Conservation (phyloP, 805 yeast genomes). For the Ogataea saltuana region DNA sequence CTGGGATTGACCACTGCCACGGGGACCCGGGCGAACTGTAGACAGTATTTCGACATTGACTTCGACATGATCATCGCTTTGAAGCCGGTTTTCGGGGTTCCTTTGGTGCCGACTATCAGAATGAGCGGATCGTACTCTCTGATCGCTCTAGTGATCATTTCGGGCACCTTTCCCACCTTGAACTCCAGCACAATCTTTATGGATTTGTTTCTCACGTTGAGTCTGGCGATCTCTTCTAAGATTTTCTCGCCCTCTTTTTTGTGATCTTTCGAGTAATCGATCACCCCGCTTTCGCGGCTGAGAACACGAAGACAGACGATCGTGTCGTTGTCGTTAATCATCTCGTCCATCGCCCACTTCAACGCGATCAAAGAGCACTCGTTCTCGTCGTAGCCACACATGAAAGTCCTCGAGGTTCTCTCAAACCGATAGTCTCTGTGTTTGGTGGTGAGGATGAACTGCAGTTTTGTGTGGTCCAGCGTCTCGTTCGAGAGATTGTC, state of each 20-base stretch:
- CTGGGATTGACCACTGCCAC: conserved; percentile 46
- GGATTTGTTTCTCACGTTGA: conserved; percentile 38
- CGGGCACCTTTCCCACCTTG: conserved; percentile 45
- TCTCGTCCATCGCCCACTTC: conserved; percentile 46
- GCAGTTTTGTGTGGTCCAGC: conserved; percentile 30
- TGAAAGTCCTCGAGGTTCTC: conserved; percentile 42
- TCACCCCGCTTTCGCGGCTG: conserved; percentile 32
- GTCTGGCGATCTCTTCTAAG: conserved; percentile 33
- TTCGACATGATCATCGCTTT: conserved; percentile 42
- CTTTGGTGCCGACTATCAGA: conserved; percentile 47
- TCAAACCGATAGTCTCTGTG: conserved; percentile 39
- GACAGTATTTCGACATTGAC: conserved; percentile 47
- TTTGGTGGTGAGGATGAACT: conserved; percentile 40
- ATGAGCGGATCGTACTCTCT: conserved; percentile 47
- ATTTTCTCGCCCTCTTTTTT: conserved; percentile 37
- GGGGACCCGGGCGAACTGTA: conserved; percentile 48
- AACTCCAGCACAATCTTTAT: conserved; percentile 46
- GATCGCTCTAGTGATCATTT: conserved; percentile 41
- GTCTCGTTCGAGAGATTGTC: conserved; percentile 43
- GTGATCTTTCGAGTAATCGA: conserved; percentile 29
- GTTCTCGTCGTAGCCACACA: conserved; percentile 45
- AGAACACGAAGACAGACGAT: conserved; percentile 46
- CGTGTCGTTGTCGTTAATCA: conserved; percentile 47
- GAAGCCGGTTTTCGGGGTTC: conserved; percentile 39
- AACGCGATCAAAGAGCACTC: conserved; percentile 44